Conservation (phyloP, 352 stramenopile species). For the Pythium scleroteichum region DNA sequence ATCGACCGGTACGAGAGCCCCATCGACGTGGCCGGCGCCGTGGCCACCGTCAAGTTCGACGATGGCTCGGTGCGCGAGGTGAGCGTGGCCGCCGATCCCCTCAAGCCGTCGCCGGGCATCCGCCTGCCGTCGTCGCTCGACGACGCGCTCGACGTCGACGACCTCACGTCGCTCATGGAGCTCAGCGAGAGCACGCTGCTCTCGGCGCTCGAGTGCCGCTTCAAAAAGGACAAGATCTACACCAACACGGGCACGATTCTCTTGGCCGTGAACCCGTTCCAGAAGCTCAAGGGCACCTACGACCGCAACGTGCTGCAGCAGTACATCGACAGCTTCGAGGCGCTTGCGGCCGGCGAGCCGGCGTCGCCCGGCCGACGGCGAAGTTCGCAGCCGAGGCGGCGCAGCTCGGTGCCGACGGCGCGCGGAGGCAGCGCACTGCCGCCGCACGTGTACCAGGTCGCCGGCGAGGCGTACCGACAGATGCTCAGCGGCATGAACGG, state of each 20-base stretch:
- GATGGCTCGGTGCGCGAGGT: constrained; percentile 54
- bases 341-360: constrained; percentile 17
- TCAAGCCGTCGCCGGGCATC: constrained; percentile 29
- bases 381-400: too few relatives aligned
- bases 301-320: constrained; percentile 48
- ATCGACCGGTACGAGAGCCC: constrained; percentile 67
- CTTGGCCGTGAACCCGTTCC: constrained; percentile 84
- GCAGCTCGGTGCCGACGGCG: constrained; percentile 5
- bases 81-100: constrained; percentile 42
- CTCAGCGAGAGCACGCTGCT: constrained; percentile 73
- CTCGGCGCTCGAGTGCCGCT: constrained; percentile 67
- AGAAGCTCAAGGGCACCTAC: constrained; percentile 71
- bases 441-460: constrained; percentile 87
- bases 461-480: constrained; percentile 75
- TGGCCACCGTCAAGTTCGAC: constrained; percentile 68
- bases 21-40: constrained; percentile 48
- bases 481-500: constrained; percentile 72
- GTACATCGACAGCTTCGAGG: constrained; percentile 71
- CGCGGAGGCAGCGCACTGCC: constrained; percentile 32
- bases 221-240: constrained; percentile 79
- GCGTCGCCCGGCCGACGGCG: too few relatives aligned
- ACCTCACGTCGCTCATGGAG: constrained; percentile 83
- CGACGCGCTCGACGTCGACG: constrained; percentile 62
- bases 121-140: constrained; percentile 27
- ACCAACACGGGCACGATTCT: constrained; percentile 84